Conservation (phyloP, 192 early-diverging fungal species). For the Funneliformis mosseae region DNA sequence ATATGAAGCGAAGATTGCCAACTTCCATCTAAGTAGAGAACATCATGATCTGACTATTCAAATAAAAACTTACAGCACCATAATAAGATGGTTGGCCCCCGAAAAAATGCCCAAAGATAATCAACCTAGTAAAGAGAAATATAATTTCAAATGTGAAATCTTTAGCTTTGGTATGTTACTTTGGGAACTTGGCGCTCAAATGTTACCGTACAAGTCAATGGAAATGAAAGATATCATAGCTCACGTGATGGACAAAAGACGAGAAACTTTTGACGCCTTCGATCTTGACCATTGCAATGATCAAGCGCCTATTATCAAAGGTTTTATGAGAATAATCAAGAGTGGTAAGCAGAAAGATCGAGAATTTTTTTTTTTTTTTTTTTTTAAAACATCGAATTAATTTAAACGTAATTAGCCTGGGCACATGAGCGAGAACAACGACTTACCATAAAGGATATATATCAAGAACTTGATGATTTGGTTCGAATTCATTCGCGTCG, state of each 20-base stretch:
- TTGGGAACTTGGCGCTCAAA: not conserved
- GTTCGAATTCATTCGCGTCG: not conserved
- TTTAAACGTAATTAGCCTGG: not conserved
- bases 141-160: conserved; percentile 28
- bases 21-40: conserved; percentile 5
- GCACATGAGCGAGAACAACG: not conserved
- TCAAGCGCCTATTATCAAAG: not conserved
- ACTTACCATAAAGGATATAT: not conserved
- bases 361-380: too few species aligned
- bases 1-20: conserved; percentile 21
- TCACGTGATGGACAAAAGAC: not conserved
- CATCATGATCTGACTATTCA: not conserved
- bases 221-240: not conserved
- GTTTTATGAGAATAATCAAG: not conserved
- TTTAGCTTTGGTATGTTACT: conserved; percentile 6
- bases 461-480: not conserved
- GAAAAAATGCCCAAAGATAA: conserved; percentile 9
- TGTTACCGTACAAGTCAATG: not conserved
- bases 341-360: not conserved
- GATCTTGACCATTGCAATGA: not conserved
- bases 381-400: not conserved
- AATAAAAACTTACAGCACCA: not conserved
- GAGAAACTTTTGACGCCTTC: not conserved
- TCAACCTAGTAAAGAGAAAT: not conserved
- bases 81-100: conserved; percentile 14